Base-by-base conservation (phyloP, 495 filamentous ascomycete species). In the Durotheca rogersii region DNA sequence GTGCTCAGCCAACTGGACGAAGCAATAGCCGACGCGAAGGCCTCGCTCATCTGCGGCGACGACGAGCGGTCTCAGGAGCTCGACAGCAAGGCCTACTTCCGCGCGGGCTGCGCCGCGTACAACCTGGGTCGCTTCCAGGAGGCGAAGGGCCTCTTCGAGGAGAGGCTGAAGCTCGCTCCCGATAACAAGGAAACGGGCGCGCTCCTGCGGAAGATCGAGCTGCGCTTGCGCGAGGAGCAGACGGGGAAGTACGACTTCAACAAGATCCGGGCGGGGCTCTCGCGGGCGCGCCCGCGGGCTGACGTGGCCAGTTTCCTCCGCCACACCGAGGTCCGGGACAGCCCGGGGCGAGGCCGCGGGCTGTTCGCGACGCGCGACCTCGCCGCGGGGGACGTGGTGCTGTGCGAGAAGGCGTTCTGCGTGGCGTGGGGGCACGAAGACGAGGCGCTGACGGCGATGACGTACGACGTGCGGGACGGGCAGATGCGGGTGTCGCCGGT, bases 381-480 rank as follows among this genome's bases (percentile, higher is more conserved):
- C 37, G 63, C 72, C 37, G 70, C 70, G 0, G 81, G 80, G 0
- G 77, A 81, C 4, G 64, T 83, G 9, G 55, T 83, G 0, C 46
- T 81, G 11, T 80, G 74, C 38, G 78, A 83, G 51, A 83, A 82
- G 47, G 77, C 79, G 0, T 80, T 83, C 42, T 62, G 54, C 16
- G 55, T 53, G 9, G 55, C 53, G 16, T 58, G 55, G 55, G 55
- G 49, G n/a, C 40, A 56, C 17, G 56, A 60, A 11, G 30, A 27
- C 9, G 49, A 53, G 25, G 42, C 49, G 6, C 12, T 58, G 31
- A 49, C 55, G 11, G 55, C 55, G 14, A 59, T 62, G 38, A 64
- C 64, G 7, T 58, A 59, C 35, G 59, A 67, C 55, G 27, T 53
- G 37, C 43, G 55, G 30, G 55, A 58, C 17, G 39, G 47, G 7